Evolutionary conservation across 441 rosid species (phyloP), one percentile per base, ranked within the genome.

Genomic region (Capsella rubella): DNA sequence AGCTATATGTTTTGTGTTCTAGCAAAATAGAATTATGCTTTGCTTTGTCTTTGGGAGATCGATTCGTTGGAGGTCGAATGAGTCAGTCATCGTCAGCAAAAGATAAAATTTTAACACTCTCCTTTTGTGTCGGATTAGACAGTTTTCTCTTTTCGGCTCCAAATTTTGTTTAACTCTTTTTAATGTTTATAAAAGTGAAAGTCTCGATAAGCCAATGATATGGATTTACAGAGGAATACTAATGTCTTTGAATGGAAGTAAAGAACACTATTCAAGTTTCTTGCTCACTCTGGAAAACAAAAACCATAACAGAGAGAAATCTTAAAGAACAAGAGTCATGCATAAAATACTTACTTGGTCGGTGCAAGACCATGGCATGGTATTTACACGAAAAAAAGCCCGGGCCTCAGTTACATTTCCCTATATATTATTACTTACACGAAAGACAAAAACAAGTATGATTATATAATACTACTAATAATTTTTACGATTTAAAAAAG

Each of bases 31-130:
- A 69, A 74, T 87, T 87, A 85, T 90, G 75, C 93, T 73, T 90
- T 90, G 62, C 93, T 88, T 90, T 82, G 79, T 18, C 67, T 61
- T 56, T 64, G 50, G 84, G 85, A 69, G 39, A 64, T 64, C 21
- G 25, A 21, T 21, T 21, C 25, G 14, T 0, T 39, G 31, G 34
- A 40, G 34, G 39, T 68, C 28, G 60, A 39, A 25, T 66, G n/a
- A 39, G 37, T 51, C 35, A 14, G 25, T 50, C 42, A 40, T 66
- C 1, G 27, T 28, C 11, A 31, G n/a, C 34, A 56, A 42, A 42
- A 31, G 5, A 56, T 68, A 2, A 54, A 21, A 21, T 21, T 21
- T 12, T 40, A 18, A 31, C 61, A 49, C 8, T 49, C 8, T 49
- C 3, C 1, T 45, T 12, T 31, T 46, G 6, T 34, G 2, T 64